A percentile compares a stretch with the other conserved stretches of the same genome.
Evolutionary conservation across 2,329 filamentous ascomycete species (phyloP).

Genomic region (Scopulariopsis brevicaulis): DNA sequence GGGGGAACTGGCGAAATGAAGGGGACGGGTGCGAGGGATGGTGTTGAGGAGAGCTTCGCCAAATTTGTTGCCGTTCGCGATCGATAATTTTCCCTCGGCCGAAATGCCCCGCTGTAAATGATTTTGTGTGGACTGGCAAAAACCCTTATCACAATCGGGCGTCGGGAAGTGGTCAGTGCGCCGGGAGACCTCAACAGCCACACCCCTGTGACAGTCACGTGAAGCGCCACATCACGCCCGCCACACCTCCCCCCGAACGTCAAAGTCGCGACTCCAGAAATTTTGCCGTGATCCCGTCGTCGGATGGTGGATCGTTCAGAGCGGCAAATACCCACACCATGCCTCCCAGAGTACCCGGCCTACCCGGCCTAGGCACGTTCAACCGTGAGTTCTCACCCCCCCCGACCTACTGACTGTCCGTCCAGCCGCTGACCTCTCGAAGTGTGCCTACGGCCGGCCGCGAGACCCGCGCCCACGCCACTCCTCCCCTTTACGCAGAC

Average conservation of each 20-base stretch:
- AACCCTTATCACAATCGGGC: constrained; percentile 4
- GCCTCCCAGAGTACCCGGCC: constrained; percentile 54
- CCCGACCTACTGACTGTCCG: background rate
- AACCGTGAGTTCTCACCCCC: constrained; percentile 36
- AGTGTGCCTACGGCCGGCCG: constrained; percentile 51
- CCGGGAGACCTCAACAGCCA: background rate
- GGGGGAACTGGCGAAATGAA: background rate
- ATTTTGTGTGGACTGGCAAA: constrained; percentile 3
- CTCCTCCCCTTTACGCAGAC: constrained; percentile 51
- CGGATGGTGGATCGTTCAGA: background rate
- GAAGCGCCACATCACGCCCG: background rate
- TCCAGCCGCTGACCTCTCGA: constrained; percentile 10
- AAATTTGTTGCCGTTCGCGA: background rate
- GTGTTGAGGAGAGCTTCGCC: background rate
- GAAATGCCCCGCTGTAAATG: background rate
- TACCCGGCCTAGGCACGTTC: constrained; percentile 47
- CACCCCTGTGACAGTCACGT: background rate
- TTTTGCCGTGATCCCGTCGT: constrained; percentile 6
- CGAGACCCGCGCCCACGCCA: constrained; percentile 30
- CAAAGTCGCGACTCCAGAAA: constrained; percentile 4
- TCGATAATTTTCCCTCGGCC: background rate
- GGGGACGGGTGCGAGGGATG: background rate
- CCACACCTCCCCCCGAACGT: background rate
- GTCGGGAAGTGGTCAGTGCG: background rate
- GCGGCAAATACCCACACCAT: constrained; percentile 29